Percentiles rank a stretch among this genome's conserved stretches.
These are phyloP conservation scores for Saccharata proteae DNA, from an alignment of 2,329 filamentous ascomycete species.

Conservation along the genomic window DNA sequence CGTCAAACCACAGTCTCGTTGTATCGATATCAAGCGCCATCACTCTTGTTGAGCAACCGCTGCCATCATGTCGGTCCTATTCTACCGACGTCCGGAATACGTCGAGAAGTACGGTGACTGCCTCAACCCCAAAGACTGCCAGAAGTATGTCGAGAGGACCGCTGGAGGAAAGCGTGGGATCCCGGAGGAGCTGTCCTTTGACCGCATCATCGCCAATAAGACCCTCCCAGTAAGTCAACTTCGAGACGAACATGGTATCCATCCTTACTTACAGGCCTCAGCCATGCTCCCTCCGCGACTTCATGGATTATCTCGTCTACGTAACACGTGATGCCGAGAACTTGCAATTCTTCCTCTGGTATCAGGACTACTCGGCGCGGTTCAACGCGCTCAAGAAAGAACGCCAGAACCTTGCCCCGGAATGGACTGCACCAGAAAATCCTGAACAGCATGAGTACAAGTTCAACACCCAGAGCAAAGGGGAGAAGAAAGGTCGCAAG, in stretches of 20 bases:
- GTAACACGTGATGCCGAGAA: constrained; percentile 71
- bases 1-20: too few relatives aligned
- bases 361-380: constrained; percentile 45
- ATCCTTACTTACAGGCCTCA: too few relatives aligned
- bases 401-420: constrained; percentile 50
- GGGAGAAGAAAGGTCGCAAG: constrained; percentile 2
- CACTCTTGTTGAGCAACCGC: too few relatives aligned
- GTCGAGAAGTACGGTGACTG: constrained; percentile 8
- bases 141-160: constrained; percentile 9
- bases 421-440: constrained; percentile 53
- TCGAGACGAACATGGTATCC: background rate
- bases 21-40: too few relatives aligned
- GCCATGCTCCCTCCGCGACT: constrained; percentile 69
- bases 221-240: constrained; percentile 57
- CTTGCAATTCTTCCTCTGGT: constrained; percentile 52
- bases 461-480: constrained; percentile 18
- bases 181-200: constrained; percentile 61
- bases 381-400: constrained; percentile 43
- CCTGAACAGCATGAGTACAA: constrained; percentile 32
- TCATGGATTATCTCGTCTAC: constrained; percentile 77
- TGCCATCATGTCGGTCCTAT: constrained; percentile 12
- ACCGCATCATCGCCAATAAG: constrained; percentile 60
- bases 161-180: constrained; percentile 36
- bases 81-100: constrained; percentile 10
- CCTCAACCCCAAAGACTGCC: constrained; percentile 9